These are phyloP conservation scores for Marasmius oreades DNA, from an alignment of 1,284 basidiomycete species.

Conservation along the genomic window DNA sequence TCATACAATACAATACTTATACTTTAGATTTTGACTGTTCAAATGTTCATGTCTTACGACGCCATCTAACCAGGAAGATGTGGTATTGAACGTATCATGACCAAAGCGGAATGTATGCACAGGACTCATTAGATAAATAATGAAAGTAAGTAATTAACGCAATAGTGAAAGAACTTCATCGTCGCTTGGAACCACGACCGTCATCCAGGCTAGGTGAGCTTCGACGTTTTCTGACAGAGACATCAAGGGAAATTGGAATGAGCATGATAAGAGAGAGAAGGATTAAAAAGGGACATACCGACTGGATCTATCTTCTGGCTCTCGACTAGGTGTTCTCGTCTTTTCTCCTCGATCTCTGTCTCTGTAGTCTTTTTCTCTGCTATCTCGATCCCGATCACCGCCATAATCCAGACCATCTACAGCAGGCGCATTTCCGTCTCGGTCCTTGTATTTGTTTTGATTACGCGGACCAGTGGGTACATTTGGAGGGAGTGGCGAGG, in stretches of 20 bases:
- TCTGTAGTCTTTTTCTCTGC: slow-evolving; percentile 23
- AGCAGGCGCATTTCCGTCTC: slow-evolving; percentile 73
- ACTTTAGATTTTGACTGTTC: too few relatives aligned
- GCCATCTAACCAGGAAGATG: too few relatives aligned
- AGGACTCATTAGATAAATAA: not conserved
- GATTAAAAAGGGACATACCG: slow-evolving; percentile 37
- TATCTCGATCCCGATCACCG: slow-evolving; percentile 29
- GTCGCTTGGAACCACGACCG: slow-evolving; percentile 55
- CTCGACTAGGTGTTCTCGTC: slow-evolving; percentile 49
- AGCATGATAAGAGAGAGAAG: not conserved
- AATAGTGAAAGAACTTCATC: slow-evolving; percentile 32
- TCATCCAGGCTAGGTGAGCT: slow-evolving; percentile 61
- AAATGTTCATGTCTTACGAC: too few relatives aligned
- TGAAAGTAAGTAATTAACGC: not conserved
- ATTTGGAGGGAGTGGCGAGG: slow-evolving; percentile 76
- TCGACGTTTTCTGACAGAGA: slow-evolving; percentile 48
- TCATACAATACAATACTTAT: too few relatives aligned
- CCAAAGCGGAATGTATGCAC: not conserved
- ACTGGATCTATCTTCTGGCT: slow-evolving; percentile 52
- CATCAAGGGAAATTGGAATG: not conserved
- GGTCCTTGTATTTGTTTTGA: slow-evolving; percentile 84
- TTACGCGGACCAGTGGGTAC: slow-evolving; percentile 84
- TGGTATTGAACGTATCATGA: too few relatives aligned
- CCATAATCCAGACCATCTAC: slow-evolving; percentile 85
- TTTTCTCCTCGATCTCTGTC: slow-evolving; percentile 38